phyloP scores from a whole-genome alignment of 202 grass and related monocot genomes.

The Zizania palustris region DNA sequence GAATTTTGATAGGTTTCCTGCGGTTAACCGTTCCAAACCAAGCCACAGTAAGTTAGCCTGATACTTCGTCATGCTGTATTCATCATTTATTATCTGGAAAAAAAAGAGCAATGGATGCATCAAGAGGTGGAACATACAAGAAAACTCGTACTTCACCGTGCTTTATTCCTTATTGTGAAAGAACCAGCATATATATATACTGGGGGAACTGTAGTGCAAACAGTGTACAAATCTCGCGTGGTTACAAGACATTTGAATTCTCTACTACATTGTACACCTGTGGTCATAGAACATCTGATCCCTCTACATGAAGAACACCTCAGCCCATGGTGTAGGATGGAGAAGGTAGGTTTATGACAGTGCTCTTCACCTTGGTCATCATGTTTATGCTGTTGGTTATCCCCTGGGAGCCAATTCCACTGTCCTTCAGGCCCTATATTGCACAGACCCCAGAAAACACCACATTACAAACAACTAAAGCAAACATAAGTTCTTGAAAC shows the following conservation, averaged over 20 bases:
- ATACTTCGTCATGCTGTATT: background rate
- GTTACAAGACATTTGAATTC: conserved; percentile 40
- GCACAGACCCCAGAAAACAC: background rate
- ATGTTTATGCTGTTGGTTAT: conserved; percentile 99
- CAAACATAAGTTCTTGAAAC: too few species aligned
- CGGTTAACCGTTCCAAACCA: too few species aligned
- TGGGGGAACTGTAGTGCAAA: conserved; percentile 20
- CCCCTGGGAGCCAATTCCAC: conserved; percentile 95
- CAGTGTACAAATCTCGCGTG: conserved; percentile 30
- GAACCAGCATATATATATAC: conserved; percentile 28
- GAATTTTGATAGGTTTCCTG: too few species aligned
- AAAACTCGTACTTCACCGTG: background rate
- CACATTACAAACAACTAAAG: conserved; percentile 1
- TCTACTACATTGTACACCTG: conserved; percentile 49
- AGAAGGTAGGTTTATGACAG: conserved; percentile 85
- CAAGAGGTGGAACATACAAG: background rate
- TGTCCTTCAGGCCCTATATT: conserved; percentile 92
- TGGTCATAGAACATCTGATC: conserved; percentile 15
- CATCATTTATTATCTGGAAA: background rate
- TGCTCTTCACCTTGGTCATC: conserved; percentile 99
- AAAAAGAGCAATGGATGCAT: background rate
- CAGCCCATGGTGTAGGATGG: conserved; percentile 94
- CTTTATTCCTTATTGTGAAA: conserved; percentile 44
- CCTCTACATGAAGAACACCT: conserved; percentile 31
- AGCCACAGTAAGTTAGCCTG: background rate